Evolutionary conservation across 768 basidiomycete genomes (phyloP).

Genomic region (Russula griseocarnosa): DNA sequence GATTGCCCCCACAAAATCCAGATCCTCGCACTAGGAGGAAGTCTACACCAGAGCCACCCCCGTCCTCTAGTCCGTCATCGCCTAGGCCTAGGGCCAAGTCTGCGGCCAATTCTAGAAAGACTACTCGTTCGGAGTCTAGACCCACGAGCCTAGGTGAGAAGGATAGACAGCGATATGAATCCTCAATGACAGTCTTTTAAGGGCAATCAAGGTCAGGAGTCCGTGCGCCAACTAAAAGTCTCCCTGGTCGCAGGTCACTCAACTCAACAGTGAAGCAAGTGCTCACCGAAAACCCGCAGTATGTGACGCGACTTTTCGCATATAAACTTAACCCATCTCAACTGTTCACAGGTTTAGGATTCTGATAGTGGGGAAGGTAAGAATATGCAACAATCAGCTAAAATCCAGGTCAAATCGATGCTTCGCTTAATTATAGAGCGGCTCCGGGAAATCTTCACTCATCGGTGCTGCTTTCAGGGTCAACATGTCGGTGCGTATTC

Average conservation of each 20-base stretch:
- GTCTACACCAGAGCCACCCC: neutral
- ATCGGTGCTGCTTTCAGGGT: neutral
- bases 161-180: neutral
- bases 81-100: neutral
- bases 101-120: no score
- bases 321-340: neutral
- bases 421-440: neutral
- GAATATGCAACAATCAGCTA: neutral
- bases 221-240: neutral
- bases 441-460: conserved; percentile 2
- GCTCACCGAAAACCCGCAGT: neutral
- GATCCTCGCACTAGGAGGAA: neutral
- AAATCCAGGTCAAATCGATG: neutral
- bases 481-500: neutral
- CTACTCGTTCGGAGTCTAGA: neutral
- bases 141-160: neutral
- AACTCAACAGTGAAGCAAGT: neutral
- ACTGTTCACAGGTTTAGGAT: neutral
- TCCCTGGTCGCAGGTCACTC: neutral
- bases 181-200: neutral
- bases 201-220: neutral
- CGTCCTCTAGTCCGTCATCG: neutral
- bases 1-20: neutral
- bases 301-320: neutral
- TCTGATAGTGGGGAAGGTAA: conserved; percentile 1